Evolutionary conservation across 2,329 filamentous ascomycete genomes (phyloP), one percentile per base, ranked within the genome.

Genomic region (Aspergillus thermomutatus): DNA sequence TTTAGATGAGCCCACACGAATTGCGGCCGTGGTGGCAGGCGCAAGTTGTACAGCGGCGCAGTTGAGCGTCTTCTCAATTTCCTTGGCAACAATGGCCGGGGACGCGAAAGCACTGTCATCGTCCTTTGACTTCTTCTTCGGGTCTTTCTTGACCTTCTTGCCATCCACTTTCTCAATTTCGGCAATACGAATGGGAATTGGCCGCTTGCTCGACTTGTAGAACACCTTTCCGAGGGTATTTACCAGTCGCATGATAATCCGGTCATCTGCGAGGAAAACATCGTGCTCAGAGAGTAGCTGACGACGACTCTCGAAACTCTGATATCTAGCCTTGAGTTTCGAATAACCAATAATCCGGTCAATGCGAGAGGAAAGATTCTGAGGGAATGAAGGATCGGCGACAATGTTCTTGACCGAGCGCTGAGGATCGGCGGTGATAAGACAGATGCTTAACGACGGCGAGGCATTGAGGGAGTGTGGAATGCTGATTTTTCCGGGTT

Each of bases 181-280:
- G 60, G 86, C 83, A 60, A 97, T 82, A 46, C 83, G 80, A 40
- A 97, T 84, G 26, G 94, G 92, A 57, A 99, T 86, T 9, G 94
- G 94, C 41, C 93, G 84, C 82, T 97, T 97, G 61, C 78, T 77
- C 17, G 88, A 90, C 79, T 92, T 89, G 83, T 94, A 97, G 75
- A 99, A 97, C 1, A 88, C 88, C 80, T 96, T 97, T 66, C 93
- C 94, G 11, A 99, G 85, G 2, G 87, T 80, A 62, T 85, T 83
- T 55, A 92, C 91, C 58, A 97, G 82, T 58, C 83, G 80, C 57
- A 83, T 84, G 60, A 87, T 78, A 54, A 99, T 89, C 50, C 94
- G 83, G 70, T 96, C 90, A 73, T 99, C 94, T 52, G 90, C 93
- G 56, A 99, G 82, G 79, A 99, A 97, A 55, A 97, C 79, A 72